phyloP scores from a whole-genome alignment of 768 basidiomycete species.

The Clathrus columnatus region DNA sequence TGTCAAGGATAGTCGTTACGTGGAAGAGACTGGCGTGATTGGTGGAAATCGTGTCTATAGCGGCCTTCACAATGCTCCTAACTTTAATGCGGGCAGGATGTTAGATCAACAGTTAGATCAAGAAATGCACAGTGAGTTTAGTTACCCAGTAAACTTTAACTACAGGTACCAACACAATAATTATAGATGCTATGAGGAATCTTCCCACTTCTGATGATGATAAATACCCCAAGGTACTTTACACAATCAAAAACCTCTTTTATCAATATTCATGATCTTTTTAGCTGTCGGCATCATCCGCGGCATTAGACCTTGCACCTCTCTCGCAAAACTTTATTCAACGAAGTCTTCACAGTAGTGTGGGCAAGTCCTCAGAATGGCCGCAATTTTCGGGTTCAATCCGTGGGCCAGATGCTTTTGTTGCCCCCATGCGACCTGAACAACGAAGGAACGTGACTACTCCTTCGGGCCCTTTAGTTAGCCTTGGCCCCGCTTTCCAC shows the following conservation, averaged over 20 bases:
- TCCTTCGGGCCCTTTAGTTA: constrained; percentile 41
- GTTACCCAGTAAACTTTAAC: background rate
- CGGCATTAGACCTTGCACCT: constrained; percentile 88
- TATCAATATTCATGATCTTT: background rate
- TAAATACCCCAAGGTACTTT: constrained; percentile 48
- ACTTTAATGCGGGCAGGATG: constrained; percentile 82
- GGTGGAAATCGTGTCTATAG: constrained; percentile 31
- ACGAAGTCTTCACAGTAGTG: constrained; percentile 41
- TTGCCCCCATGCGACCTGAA: constrained; percentile 38
- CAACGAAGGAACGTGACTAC: constrained; percentile 63
- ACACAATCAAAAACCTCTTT: constrained; percentile 34
- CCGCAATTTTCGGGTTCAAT: constrained; percentile 70
- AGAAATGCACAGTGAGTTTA: constrained; percentile 81
- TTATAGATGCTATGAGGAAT: constrained; percentile 76
- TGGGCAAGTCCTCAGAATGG: constrained; percentile 85
- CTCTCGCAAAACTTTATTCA: constrained; percentile 63
- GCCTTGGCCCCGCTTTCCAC: constrained; percentile 46
- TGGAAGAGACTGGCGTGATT: constrained; percentile 29
- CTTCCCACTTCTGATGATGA: constrained; percentile 85
- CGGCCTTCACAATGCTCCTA: constrained; percentile 42
- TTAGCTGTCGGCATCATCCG: constrained; percentile 79
- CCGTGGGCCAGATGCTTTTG: constrained; percentile 51
- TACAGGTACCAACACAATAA: constrained; percentile 13
- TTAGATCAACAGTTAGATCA: constrained; percentile 88
- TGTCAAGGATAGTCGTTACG: constrained; percentile 43